These are phyloP conservation scores for Daldinia sp. DNA, from an alignment of 2,329 filamentous ascomycete species.

Conservation along the genomic window DNA sequence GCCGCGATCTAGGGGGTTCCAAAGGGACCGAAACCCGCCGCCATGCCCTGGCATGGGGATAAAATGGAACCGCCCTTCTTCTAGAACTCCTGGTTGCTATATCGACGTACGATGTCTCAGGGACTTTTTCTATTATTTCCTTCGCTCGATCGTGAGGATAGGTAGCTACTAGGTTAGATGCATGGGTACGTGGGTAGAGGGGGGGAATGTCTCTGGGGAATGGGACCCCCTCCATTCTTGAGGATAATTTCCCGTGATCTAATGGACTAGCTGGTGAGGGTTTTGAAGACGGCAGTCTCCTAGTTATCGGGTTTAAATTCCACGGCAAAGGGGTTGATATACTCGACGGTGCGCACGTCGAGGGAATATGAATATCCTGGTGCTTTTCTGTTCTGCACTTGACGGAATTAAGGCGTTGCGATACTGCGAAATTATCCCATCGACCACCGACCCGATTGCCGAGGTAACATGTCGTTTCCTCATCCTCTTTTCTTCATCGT, in stretches of 20 bases:
- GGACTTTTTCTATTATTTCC: neutral
- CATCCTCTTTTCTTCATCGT: neutral
- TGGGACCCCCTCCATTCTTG: slow-evolving; percentile 40
- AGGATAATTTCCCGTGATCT: neutral
- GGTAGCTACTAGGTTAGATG: too few species aligned
- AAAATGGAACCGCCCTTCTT: slow-evolving; percentile 19
- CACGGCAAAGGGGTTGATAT: slow-evolving; percentile 19
- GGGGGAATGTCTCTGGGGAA: slow-evolving; percentile 21
- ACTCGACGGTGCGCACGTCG: slow-evolving; percentile 4
- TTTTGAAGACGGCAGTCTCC: slow-evolving; percentile 24
- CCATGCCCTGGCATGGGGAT: slow-evolving; percentile 18
- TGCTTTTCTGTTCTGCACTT: neutral
- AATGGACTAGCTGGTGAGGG: neutral
- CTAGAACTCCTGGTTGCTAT: slow-evolving; percentile 25
- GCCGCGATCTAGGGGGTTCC: neutral
- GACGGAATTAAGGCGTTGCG: neutral
- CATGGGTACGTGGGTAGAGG: too few species aligned
- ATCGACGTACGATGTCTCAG: slow-evolving; percentile 30
- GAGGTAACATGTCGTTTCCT: slow-evolving; percentile 24
- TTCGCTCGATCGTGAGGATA: too few species aligned
- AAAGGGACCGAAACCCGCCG: neutral
- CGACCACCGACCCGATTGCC: too few species aligned
- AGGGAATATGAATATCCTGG: neutral
- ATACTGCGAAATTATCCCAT: neutral
- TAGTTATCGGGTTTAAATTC: slow-evolving; percentile 32